Evolutionary conservation across 2,329 filamentous ascomycete genomes (phyloP), one percentile per base, ranked within the genome.

Genomic region (Venturia effusa): DNA sequence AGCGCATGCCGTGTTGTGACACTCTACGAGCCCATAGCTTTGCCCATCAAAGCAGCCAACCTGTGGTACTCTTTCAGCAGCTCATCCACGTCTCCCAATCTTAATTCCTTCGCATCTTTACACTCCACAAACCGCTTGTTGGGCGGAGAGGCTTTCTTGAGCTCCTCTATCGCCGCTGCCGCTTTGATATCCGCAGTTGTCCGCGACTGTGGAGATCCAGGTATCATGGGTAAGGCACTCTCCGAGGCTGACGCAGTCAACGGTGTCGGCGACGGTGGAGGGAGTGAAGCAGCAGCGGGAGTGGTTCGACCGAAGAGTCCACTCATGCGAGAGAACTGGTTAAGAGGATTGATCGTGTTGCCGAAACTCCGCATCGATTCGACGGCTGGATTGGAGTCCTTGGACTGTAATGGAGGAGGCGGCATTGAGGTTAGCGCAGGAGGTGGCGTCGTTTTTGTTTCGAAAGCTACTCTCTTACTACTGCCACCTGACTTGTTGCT

Each of bases 311-410:
- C 89, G 69, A 96, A 93, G 0, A 95, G 88, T 71, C 87, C 83
- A 64, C 83, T 83, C 72, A 94, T 91, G 40, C 86, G 82, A 10
- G 88, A 85, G 61, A 96, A 83, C 61, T 90, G 84, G 55, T 86
- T 90, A 73, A 96, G 87, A 3, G 91, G 91, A 70, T 96, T 96
- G 40, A 96, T 79, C 0, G 88, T 87, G 72, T 83, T 94, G 43
- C 90, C 87, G 66, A 96, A 81, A 72, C 84, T 93, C 63, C 89
- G 86, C 79, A 96, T 87, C 15, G 90, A 90, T 67, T 95, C 90
- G 1, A 95, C 83, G 15, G 88, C 86, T 71, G 63, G 61, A 62
- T 74, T 73, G 13, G 51, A 57, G 30, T 57, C 51, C 19, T 30
- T 57, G 15, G 51, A 57, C 30, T 3, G 11, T 15, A 43, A 15